Conservation (phyloP, 495 filamentous ascomycete genomes). For the Neurospora sp. region DNA sequence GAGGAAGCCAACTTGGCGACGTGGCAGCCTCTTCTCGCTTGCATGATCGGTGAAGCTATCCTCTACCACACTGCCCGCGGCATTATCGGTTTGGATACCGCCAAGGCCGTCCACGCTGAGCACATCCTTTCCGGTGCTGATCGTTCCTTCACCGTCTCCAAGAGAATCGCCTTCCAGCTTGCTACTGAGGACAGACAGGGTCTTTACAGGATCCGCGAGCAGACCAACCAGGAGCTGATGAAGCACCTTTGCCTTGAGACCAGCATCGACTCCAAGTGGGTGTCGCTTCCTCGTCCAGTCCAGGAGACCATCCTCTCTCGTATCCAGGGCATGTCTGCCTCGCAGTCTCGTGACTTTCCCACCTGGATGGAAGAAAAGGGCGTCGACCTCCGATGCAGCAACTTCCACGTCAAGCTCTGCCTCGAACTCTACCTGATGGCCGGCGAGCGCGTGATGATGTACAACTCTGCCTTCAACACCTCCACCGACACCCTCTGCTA, state of each 20-base stretch:
- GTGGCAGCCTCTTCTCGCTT: not conserved
- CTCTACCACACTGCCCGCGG: constrained; percentile 10
- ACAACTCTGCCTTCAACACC: not conserved
- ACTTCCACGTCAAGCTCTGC: constrained; percentile 11
- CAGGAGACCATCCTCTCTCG: constrained; percentile 8
- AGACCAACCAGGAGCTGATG: constrained; percentile 4
- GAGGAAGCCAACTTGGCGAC: not conserved
- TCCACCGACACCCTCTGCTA: not conserved
- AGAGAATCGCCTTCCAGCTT: constrained; percentile 8
- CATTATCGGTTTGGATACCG: not conserved
- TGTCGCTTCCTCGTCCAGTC: constrained; percentile 1
- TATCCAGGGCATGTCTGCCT: not conserved
- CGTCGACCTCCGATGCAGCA: constrained; percentile 1
- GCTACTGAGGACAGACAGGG: not conserved
- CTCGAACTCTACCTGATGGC: constrained; percentile 1
- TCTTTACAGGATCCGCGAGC: not conserved
- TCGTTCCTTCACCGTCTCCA: not conserved
- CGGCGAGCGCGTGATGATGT: not conserved
- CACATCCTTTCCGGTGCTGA: constrained; percentile 2
- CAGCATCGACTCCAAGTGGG: constrained; percentile 12
- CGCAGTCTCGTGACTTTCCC: not conserved
- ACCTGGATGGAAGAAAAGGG: not conserved
- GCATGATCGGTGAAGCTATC: constrained; percentile 5
- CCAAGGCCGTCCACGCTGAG: constrained; percentile 6
- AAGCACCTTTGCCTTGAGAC: constrained; percentile 12